phyloP scores from a whole-genome alignment of 257 asterid genomes.

The Phtheirospermum japonicum region DNA sequence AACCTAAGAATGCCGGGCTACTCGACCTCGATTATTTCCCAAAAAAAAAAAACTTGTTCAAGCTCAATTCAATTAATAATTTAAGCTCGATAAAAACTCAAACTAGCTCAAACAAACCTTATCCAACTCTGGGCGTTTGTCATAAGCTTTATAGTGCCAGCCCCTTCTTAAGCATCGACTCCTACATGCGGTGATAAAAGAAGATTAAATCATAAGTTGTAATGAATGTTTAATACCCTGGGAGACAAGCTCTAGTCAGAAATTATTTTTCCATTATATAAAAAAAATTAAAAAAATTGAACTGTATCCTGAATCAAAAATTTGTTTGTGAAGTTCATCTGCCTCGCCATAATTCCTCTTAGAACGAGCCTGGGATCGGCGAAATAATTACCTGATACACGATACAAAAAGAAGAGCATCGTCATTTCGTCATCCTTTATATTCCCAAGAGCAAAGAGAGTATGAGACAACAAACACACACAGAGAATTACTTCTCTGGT shows the following conservation, averaged over 20 bases:
- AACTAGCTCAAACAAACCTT: conserved; percentile 41
- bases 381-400: too few relatives aligned
- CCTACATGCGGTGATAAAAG: conserved; percentile 39
- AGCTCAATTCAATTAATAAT: neutral
- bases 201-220: conserved; percentile 27
- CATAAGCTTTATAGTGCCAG: conserved; percentile 91
- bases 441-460: conserved; percentile 39
- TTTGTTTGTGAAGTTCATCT: conserved; percentile 66
- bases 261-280: neutral
- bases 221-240: conserved; percentile 59
- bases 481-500: too few relatives aligned
- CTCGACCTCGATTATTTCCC: too few relatives aligned
- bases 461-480: too few relatives aligned
- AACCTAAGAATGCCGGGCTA: conserved; percentile 14
- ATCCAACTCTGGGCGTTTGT: conserved; percentile 65
- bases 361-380: conserved; percentile 67
- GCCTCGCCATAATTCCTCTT: conserved; percentile 58
- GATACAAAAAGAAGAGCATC: neutral
- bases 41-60: neutral
- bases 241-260: conserved; percentile 21
- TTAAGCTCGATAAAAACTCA: neutral
- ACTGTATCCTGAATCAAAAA: conserved; percentile 81
- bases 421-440: conserved; percentile 37
- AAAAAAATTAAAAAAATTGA: neutral
- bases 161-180: conserved; percentile 51